Percentiles rank a stretch among this genome's conserved stretches.
phyloP scores from a whole-genome alignment of 2,329 filamentous ascomycete species.

The Fulvia fulva region DNA sequence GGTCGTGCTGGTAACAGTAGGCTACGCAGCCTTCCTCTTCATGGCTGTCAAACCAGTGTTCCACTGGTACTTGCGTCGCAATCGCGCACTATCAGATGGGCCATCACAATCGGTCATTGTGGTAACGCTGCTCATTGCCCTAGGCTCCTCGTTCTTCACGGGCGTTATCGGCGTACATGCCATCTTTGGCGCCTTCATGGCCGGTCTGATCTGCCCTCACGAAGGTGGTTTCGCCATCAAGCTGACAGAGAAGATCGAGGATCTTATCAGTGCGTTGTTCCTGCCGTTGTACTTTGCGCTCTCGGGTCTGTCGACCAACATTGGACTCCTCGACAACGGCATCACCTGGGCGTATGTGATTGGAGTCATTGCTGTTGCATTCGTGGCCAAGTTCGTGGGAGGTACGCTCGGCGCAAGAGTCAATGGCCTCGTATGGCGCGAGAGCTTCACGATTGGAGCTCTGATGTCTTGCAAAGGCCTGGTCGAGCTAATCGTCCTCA shows the following conservation, averaged over 20 bases:
- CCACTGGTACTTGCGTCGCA: constrained; percentile 67
- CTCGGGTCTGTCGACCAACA: constrained; percentile 81
- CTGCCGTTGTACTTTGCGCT: constrained; percentile 90
- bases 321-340: constrained; percentile 76
- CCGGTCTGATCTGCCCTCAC: constrained; percentile 85
- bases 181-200: constrained; percentile 89
- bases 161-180: constrained; percentile 88
- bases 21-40: constrained; percentile 71
- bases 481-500: constrained; percentile 89
- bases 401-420: constrained; percentile 72
- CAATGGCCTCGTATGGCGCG: constrained; percentile 81
- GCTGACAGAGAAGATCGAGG: constrained; percentile 89
- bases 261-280: constrained; percentile 78
- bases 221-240: constrained; percentile 88
- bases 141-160: constrained; percentile 81
- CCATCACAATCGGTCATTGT: constrained; percentile 82
- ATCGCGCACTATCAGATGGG: constrained; percentile 77
- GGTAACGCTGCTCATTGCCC: constrained; percentile 72
- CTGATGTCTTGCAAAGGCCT: constrained; percentile 97
- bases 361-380: constrained; percentile 75
- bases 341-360: constrained; percentile 88
- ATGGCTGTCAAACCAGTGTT: constrained; percentile 71
- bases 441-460: constrained; percentile 80
- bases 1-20: constrained; percentile 71
- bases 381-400: constrained; percentile 78